Evolutionary conservation across 768 basidiomycete genomes (phyloP).

Genomic region (Trametes punicea): DNA sequence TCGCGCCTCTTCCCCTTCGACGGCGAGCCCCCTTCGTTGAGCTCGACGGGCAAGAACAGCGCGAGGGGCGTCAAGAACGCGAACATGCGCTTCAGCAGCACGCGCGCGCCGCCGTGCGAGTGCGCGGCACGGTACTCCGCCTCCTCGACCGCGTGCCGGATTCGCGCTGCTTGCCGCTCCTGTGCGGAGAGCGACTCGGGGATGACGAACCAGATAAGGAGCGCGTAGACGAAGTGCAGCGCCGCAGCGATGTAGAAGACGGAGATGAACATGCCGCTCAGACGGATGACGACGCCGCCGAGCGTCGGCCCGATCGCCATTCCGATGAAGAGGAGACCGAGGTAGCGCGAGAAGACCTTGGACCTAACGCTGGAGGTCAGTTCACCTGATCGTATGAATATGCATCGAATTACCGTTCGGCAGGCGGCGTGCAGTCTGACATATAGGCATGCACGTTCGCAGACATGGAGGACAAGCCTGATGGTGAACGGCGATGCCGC

Average conservation of each 20-base stretch:
- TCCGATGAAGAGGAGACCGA: conserved; percentile 72
- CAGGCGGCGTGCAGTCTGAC: conserved; percentile 60
- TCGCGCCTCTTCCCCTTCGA: conserved; percentile 45
- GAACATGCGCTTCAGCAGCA: conserved; percentile 46
- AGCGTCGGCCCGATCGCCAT: conserved; percentile 74
- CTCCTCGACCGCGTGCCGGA: conserved; percentile 36
- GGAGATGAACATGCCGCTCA: conserved; percentile 51
- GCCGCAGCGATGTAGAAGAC: conserved; percentile 68
- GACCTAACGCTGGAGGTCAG: conserved; percentile 46
- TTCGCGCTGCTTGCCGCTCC: conserved; percentile 42
- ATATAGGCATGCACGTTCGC: conserved; percentile 65
- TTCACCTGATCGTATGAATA: not conserved
- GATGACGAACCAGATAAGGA: conserved; percentile 54
- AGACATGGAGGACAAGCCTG: conserved; percentile 27
- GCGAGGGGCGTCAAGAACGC: conserved; percentile 70
- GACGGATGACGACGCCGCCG: conserved; percentile 60
- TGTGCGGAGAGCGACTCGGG: conserved; percentile 72
- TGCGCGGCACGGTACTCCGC: conserved; percentile 24
- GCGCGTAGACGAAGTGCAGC: conserved; percentile 47
- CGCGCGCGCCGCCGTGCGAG: conserved; percentile 2
- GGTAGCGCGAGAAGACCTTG: conserved; percentile 56
- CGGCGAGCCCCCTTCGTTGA: conserved; percentile 32
- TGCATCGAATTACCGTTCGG: conserved; percentile 42
- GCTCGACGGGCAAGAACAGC: conserved; percentile 50
- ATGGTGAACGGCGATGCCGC: not conserved